A percentile compares a stretch with the other conserved stretches of the same genome.
phyloP scores from a whole-genome alignment of 2,329 filamentous ascomycete species.

The Amylocarpus encephaloides region DNA sequence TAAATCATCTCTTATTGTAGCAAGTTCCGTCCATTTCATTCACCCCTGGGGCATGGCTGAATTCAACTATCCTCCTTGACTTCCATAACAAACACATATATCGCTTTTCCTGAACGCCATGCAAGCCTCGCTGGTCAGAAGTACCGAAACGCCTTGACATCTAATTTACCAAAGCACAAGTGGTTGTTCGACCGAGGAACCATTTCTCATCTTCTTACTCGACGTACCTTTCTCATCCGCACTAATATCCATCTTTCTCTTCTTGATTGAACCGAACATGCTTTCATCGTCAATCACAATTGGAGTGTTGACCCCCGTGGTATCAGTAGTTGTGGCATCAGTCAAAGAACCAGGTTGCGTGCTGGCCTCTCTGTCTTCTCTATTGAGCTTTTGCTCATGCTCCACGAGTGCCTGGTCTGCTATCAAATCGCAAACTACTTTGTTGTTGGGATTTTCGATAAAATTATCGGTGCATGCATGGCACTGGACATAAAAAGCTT shows the following conservation, averaged over 20 bases:
- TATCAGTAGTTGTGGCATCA: constrained; percentile 31
- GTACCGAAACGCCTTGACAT: no score
- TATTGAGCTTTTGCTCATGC: constrained; percentile 16
- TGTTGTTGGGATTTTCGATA: constrained; percentile 25
- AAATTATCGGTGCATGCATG: constrained; percentile 37
- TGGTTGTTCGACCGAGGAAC: no score
- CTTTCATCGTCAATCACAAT: constrained; percentile 5
- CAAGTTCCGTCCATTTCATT: no score
- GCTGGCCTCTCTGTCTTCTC: constrained; percentile 7
- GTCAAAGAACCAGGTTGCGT: constrained; percentile 25
- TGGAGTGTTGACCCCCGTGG: constrained; percentile 26
- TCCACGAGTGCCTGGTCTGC: constrained; percentile 25
- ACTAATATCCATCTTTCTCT: constrained; percentile 2
- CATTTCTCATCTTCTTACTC: no score
- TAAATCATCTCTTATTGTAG: no score
- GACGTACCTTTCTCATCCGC: no score
- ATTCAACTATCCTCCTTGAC: no score
- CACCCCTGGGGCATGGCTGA: no score
- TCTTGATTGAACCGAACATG: not conserved
- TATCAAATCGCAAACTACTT: constrained; percentile 26
- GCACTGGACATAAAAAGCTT: constrained; percentile 49
- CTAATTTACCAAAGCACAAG: no score
- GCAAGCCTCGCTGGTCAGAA: no score
- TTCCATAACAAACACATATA: no score
- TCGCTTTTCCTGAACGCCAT: no score